These are phyloP conservation scores for Pichia gijzeniarum DNA, from an alignment of 805 yeast genomes.

Conservation along the genomic window DNA sequence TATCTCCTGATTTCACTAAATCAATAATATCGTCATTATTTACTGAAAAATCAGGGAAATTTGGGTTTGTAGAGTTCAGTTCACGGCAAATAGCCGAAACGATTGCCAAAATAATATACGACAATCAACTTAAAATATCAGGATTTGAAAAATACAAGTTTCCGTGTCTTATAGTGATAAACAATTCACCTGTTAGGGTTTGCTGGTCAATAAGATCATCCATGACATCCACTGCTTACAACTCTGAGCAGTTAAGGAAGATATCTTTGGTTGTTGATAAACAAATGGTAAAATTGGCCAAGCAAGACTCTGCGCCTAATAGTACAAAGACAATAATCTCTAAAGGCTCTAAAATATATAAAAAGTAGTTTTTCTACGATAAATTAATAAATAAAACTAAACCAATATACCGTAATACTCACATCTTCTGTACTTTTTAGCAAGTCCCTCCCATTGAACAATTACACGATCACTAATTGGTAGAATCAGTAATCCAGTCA, in stretches of 20 bases:
- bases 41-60: slow-evolving; percentile 50
- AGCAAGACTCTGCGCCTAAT: slow-evolving; percentile 26
- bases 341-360: background rate
- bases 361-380: background rate
- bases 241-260: slow-evolving; percentile 40
- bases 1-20: slow-evolving; percentile 13
- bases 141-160: slow-evolving; percentile 4
- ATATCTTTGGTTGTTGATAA: slow-evolving; percentile 44
- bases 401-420: slow-evolving; percentile 78
- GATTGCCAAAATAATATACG: slow-evolving; percentile 23
- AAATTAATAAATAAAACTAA: slow-evolving; percentile 20
- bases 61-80: slow-evolving; percentile 57
- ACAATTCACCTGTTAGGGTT: slow-evolving; percentile 41
- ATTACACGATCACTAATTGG: slow-evolving; percentile 71
- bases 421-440: slow-evolving; percentile 44
- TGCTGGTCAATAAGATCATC: slow-evolving; percentile 48
- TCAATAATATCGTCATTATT: slow-evolving; percentile 37
- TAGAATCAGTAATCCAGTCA: slow-evolving; percentile 66
- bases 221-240: slow-evolving; percentile 30
- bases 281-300: slow-evolving; percentile 48
- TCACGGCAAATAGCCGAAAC: slow-evolving; percentile 48
- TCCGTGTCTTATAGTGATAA: slow-evolving; percentile 33
- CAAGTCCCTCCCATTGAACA: slow-evolving; percentile 82
- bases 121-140: slow-evolving; percentile 3
- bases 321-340: background rate